Base-by-base conservation (phyloP, 1,284 basidiomycete genomes). In the Mycena sp. region DNA sequence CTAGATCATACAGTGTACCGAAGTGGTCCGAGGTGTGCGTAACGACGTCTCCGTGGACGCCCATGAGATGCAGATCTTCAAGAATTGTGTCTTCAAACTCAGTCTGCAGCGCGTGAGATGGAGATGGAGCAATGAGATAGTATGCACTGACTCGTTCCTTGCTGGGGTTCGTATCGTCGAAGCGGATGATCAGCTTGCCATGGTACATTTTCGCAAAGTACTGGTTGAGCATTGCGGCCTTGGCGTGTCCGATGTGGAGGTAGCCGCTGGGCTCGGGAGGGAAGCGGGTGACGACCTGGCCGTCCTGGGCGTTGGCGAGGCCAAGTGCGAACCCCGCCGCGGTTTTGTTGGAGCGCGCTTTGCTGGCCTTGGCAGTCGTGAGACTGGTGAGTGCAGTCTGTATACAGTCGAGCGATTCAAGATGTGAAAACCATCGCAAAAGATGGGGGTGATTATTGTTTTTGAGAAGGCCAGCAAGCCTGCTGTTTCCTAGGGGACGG, bases 201-300 rank as follows among this genome's bases (percentile, higher is more conserved):
- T 98, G 87, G 83, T 99, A 99, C 91, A 97, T 96, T 74, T 87
- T 86, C 11, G 98, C 97, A 76, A 99, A 98, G 81, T 98, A 98
- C 77, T 98, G 92, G 76, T 99, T 99, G 46, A 99, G 84, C 73
- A 99, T 92, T 9, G 95, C 94, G 41, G 95, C 95, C 80, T 99
- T 99, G 23, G 96, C 90, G 77, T 99, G 98, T 14, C 98, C 98
- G 65, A 99, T 97, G 78, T 99, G 98, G 60, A 99, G 87, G 80
- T 98, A 99, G 66, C 98, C 98, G 73, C 91, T 94, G 6, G 98
- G 98, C 83, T 99, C 98, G 30, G 98, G 98, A 43, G 98, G 97
- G 80, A 99, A 98, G 64, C 98, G 91, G 3, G 98, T 98, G 28
- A 99, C 93, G 43, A 99, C 98, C 74, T 96, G 83, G 52, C 96